Percentiles rank a stretch among this genome's conserved stretches.
These are phyloP conservation scores for Exophiala sideris DNA, from an alignment of 2,329 filamentous ascomycete genomes.

Conservation along the genomic window DNA sequence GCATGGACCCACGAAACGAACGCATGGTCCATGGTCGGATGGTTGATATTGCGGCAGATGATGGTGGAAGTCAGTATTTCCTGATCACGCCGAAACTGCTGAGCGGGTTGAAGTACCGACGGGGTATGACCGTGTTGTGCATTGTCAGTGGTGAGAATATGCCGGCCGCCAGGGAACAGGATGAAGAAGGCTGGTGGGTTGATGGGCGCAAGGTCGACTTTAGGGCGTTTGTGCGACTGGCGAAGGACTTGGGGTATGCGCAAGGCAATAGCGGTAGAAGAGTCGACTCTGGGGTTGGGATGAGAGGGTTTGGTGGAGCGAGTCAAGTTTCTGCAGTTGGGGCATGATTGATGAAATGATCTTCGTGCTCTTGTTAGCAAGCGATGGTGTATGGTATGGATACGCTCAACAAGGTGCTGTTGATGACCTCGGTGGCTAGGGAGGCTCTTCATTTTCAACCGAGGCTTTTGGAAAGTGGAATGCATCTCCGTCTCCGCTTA, in stretches of 20 bases:
- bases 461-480: background rate
- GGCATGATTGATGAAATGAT: constrained; percentile 7
- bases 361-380: too few relatives aligned
- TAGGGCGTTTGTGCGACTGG: constrained; percentile 34
- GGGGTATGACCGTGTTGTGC: constrained; percentile 87
- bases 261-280: constrained; percentile 4
- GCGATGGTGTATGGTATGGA: too few relatives aligned
- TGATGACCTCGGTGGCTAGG: too few relatives aligned
- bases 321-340: constrained; percentile 12
- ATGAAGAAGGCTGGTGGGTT: constrained; percentile 20
- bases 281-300: constrained; percentile 12
- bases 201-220: constrained; percentile 40
- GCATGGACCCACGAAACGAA: constrained; percentile 98
- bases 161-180: constrained; percentile 31
- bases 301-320: constrained; percentile 6
- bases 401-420: too few relatives aligned
- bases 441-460: background rate
- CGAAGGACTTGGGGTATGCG: constrained; percentile 32
- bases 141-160: constrained; percentile 80
- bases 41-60: constrained; percentile 91
- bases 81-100: constrained; percentile 96
- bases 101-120: constrained; percentile 77
- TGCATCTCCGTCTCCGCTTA: too few relatives aligned
- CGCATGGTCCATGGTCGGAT: constrained; percentile 97
- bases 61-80: constrained; percentile 70